Percentiles rank a stretch among this genome's conserved stretches.
phyloP scores from a whole-genome alignment of 352 stramenopile genomes.

The Pythium oligandrum region DNA sequence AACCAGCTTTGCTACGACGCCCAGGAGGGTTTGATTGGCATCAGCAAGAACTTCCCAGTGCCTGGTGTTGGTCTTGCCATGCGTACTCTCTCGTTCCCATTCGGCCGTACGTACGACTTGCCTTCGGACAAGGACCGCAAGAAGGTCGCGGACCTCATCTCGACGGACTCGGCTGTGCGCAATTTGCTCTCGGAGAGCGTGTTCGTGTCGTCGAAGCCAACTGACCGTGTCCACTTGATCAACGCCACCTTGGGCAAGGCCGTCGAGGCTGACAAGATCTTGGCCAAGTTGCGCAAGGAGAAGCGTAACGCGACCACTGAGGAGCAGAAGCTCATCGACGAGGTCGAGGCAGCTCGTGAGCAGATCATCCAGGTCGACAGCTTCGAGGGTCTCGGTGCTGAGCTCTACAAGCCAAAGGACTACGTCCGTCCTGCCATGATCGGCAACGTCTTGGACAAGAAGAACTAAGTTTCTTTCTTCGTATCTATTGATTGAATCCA shows the following conservation, averaged over 20 bases:
- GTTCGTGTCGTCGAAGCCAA: slow-evolving; percentile 66
- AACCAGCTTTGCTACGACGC: slow-evolving; percentile 94
- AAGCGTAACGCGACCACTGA: slow-evolving; percentile 92
- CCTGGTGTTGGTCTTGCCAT: slow-evolving; percentile 91
- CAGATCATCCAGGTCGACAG: slow-evolving; percentile 96
- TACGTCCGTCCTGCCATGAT: slow-evolving; percentile 89
- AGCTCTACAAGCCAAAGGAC: slow-evolving; percentile 71
- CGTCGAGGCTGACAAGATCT: slow-evolving; percentile 92
- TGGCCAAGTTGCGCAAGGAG: slow-evolving; percentile 89
- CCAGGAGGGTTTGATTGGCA: slow-evolving; percentile 93
- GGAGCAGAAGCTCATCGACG: slow-evolving; percentile 93
- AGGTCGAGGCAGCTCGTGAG: slow-evolving; percentile 94
- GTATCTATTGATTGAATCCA: slow-evolving; percentile 8
- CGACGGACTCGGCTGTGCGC: slow-evolving; percentile 66
- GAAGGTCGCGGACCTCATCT: slow-evolving; percentile 68
- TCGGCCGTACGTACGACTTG: slow-evolving; percentile 89
- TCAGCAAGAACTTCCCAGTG: slow-evolving; percentile 96
- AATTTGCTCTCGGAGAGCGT: slow-evolving; percentile 65
- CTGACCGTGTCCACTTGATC: slow-evolving; percentile 65
- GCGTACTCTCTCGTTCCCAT: slow-evolving; percentile 94
- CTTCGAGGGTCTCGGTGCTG: slow-evolving; percentile 86
- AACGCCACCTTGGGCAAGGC: slow-evolving; percentile 78
- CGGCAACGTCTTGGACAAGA: slow-evolving; percentile 37
- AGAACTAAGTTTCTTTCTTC: slow-evolving; percentile 14
- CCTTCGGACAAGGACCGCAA: slow-evolving; percentile 87